phyloP scores from a whole-genome alignment of 352 stramenopile species.

The Stramenopiles sp. region DNA sequence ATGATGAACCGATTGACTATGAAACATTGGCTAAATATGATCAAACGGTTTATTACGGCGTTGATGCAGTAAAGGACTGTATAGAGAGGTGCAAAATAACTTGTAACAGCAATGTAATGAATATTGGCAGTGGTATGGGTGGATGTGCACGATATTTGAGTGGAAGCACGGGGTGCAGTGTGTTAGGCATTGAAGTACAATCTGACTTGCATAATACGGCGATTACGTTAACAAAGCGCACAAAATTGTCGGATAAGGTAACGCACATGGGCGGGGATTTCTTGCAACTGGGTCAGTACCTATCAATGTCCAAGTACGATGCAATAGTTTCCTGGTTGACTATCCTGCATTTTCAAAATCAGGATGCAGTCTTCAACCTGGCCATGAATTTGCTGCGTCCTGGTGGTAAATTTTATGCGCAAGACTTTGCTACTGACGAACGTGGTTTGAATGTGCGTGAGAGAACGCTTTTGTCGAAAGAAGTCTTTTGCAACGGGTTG shows the following conservation, averaged over 20 bases:
- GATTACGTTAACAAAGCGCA: slow-evolving; percentile 37
- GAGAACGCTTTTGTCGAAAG: slow-evolving; percentile 29
- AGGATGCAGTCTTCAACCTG: slow-evolving; percentile 35
- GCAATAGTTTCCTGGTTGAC: slow-evolving; percentile 41
- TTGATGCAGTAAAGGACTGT: too few species aligned
- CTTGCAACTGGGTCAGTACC: slow-evolving; percentile 22
- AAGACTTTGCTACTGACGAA: slow-evolving; percentile 44
- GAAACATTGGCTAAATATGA: too few species aligned
- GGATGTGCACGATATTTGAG: slow-evolving; percentile 57
- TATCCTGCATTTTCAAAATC: slow-evolving; percentile 49
- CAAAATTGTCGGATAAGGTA: slow-evolving; percentile 31
- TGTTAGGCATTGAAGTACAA: slow-evolving; percentile 52
- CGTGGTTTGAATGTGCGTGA: slow-evolving; percentile 33
- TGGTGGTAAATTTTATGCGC: slow-evolving; percentile 42
- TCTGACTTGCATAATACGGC: slow-evolving; percentile 40
- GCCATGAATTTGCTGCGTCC: slow-evolving; percentile 38
- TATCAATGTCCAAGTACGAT: slow-evolving; percentile 31
- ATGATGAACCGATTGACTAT: too few species aligned
- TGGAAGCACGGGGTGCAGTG: slow-evolving; percentile 35
- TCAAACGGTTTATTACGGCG: too few species aligned
- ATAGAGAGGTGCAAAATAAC: too few species aligned
- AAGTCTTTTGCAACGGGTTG: slow-evolving; percentile 42
- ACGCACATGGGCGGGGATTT: slow-evolving; percentile 44
- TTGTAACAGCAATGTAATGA: slow-evolving; percentile 43
- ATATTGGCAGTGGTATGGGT: slow-evolving; percentile 65